Evolutionary conservation across 2,329 filamentous ascomycete genomes (phyloP), one percentile per base, ranked within the genome.

Genomic region (Claviceps pazoutovae): DNA sequence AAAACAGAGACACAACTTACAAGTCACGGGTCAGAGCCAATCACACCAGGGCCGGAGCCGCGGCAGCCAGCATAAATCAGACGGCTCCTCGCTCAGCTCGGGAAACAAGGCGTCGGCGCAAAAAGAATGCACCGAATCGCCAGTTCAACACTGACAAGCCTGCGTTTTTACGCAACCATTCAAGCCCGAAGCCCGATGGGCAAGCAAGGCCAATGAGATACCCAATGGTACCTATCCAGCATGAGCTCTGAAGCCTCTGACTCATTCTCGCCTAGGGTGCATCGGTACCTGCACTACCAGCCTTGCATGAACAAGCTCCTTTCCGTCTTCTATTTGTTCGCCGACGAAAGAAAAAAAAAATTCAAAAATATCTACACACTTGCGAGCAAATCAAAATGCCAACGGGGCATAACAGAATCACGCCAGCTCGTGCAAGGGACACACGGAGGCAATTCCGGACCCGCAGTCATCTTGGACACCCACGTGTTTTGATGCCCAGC

Each of bases 181-280:
- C 49, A 49, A 51, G 49, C 52, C 52, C 49, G 52, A 51, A 53
- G 49, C 52, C 52, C 45, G 49, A 53, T 46, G 41, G 45, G 48
- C 41, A 46, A 43, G 21, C 44, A 23, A 42, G 30, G 9, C 9
- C 9, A 34, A 34, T 11, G 30, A 9, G 30, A 34, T 34, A 11
- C 30, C 30, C 30, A 34, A 34, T 11, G 30, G 30, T 34, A 34
- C 8, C 46, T 48, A 43, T 26, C 36, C 6, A 16, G 19, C 11
- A 34, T 37, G 9, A 42, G 19, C 21, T 30, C 39, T 19, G 2
- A 11, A 42, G 41, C 13, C 43, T 47, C 41, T 43, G 36, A 34
- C 36, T 50, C 37, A 47, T 36, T 46, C 30, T 42, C 23, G 16
- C 47, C 34, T 30, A 17, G 23, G 23, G 48, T 45, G 46, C 26